A percentile compares a stretch with the other conserved stretches of the same genome.
These are phyloP conservation scores for Pyrenophora teres DNA, from an alignment of 2,329 filamentous ascomycete genomes.

Conservation along the genomic window DNA sequence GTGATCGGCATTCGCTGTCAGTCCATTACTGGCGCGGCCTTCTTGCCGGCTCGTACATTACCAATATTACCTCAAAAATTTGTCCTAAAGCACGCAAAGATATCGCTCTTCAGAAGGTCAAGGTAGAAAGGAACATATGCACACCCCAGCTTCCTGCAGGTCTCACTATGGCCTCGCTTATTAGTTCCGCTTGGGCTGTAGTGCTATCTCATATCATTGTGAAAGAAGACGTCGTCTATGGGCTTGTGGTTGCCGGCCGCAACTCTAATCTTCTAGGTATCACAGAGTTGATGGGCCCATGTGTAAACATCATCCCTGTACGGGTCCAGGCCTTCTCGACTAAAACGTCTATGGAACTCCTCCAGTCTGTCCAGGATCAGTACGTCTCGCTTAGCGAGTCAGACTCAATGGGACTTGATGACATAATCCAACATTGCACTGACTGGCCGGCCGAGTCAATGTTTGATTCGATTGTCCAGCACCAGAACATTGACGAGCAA, in stretches of 20 bases:
- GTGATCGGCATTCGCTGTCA: not conserved
- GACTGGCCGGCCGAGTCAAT: too few relatives aligned
- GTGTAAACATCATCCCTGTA: slow-evolving; percentile 72
- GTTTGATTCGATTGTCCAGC: too few relatives aligned
- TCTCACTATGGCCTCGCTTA: too few relatives aligned
- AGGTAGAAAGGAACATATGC: slow-evolving; percentile 6
- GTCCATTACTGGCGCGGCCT: slow-evolving; percentile 6
- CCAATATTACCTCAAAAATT: slow-evolving; percentile 1
- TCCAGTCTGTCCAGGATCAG: too few relatives aligned
- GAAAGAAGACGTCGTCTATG: slow-evolving; percentile 31
- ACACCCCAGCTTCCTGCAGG: slow-evolving; percentile 16
- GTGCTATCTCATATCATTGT: slow-evolving; percentile 38
- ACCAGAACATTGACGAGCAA: too few relatives aligned
- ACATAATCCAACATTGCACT: too few relatives aligned
- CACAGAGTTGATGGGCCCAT: slow-evolving; percentile 96
- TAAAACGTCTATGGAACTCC: too few relatives aligned
- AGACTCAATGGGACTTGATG: too few relatives aligned
- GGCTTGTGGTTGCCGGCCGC: slow-evolving; percentile 36
- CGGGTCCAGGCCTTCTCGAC: slow-evolving; percentile 17
- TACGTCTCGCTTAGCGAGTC: too few relatives aligned
- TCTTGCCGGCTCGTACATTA: slow-evolving; percentile 12
- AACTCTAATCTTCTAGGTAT: slow-evolving; percentile 28
- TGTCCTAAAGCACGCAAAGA: not conserved
- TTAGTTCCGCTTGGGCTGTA: slow-evolving; percentile 47
- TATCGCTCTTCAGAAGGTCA: slow-evolving; percentile 28